Evolutionary conservation across 169 alveolate genomes (phyloP).

Genomic region (Cystoisospora suis): DNA sequence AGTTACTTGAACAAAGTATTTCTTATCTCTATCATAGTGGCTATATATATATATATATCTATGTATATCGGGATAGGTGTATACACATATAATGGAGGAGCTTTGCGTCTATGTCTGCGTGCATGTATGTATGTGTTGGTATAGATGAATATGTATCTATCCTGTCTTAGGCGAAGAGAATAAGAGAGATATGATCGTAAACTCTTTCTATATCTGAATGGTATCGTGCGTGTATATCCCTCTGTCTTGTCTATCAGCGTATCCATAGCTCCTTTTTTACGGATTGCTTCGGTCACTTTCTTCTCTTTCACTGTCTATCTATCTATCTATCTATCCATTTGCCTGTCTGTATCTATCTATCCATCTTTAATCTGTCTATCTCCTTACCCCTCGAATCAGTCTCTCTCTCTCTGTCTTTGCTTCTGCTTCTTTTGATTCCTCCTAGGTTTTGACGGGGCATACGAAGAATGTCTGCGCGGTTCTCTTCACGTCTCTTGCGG

Average conservation of each 20-base stretch:
- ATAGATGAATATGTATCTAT: background rate
- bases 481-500: constrained; percentile 68
- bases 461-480: constrained; percentile 92
- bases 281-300: too few relatives aligned
- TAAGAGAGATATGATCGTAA: too few relatives aligned
- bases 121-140: background rate
- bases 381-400: background rate
- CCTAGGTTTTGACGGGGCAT: constrained; percentile 92
- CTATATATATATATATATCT: background rate
- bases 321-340: background rate
- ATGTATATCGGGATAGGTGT: background rate
- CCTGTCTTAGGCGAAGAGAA: too few relatives aligned
- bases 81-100: background rate
- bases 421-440: background rate
- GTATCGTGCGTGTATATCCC: too few relatives aligned
- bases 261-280: too few relatives aligned
- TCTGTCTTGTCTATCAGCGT: too few relatives aligned
- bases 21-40: background rate
- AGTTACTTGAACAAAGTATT: background rate
- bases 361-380: background rate
- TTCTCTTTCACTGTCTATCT: background rate
- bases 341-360: background rate
- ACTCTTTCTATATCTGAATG: too few relatives aligned
- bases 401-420: background rate
- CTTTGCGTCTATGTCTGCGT: background rate